Percentiles rank a stretch among this genome's conserved stretches.
Evolutionary conservation across 2,329 filamentous ascomycete species (phyloP).

Genomic region (Zymoseptoria ardabiliae): DNA sequence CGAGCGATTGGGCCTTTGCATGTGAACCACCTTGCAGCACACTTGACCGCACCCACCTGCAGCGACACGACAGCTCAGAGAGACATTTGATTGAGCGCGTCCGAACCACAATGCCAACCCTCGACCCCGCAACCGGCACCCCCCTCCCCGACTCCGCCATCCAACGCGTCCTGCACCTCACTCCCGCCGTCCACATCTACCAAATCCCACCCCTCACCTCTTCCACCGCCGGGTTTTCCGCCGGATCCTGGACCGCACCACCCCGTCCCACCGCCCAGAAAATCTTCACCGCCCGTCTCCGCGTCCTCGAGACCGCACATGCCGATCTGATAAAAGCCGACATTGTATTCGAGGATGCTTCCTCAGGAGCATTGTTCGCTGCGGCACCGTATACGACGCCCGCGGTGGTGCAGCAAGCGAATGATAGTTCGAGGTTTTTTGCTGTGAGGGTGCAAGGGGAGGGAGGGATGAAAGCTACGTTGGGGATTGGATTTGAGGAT

Average conservation of each 20-base stretch:
- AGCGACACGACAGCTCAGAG: background rate
- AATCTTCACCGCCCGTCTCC: slow-evolving; percentile 79
- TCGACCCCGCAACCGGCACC: slow-evolving; percentile 64
- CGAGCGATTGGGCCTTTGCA: background rate
- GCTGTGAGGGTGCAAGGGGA: slow-evolving; percentile 72
- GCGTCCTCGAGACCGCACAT: slow-evolving; percentile 37
- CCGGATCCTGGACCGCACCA: slow-evolving; percentile 67
- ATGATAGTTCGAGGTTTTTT: slow-evolving; percentile 78
- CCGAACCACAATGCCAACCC: slow-evolving; percentile 47
- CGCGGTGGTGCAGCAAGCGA: slow-evolving; percentile 64
- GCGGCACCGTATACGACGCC: slow-evolving; percentile 67
- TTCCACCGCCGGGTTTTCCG: slow-evolving; percentile 66
- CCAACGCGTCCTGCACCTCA: slow-evolving; percentile 75
- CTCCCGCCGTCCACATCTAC: slow-evolving; percentile 72
- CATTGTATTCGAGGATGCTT: slow-evolving; percentile 70
- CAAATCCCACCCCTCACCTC: slow-evolving; percentile 73
- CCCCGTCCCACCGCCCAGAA: slow-evolving; percentile 56
- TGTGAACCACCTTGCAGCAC: background rate
- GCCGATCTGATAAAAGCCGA: slow-evolving; percentile 38
- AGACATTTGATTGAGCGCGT: background rate
- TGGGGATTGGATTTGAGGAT: slow-evolving; percentile 85
- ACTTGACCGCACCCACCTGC: too few relatives aligned
- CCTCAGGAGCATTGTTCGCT: slow-evolving; percentile 69
- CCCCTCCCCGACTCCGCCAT: slow-evolving; percentile 60
- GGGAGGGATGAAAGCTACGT: slow-evolving; percentile 64